Base-by-base conservation (phyloP, 2,329 filamentous ascomycete species). In the Claviceps pazoutovae region DNA sequence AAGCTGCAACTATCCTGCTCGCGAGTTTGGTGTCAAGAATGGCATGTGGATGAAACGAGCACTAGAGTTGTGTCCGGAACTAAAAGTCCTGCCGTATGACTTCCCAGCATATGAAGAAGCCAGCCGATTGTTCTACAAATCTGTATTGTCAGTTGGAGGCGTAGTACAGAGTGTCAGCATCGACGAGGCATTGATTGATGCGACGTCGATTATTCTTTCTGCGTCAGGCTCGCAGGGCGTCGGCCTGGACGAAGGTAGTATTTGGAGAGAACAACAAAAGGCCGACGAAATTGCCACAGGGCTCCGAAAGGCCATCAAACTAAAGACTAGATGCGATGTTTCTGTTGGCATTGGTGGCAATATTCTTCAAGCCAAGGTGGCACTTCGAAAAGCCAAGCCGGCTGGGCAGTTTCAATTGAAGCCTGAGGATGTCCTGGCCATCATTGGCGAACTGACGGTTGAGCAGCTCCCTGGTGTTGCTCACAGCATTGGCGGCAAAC, bases 41-140 rank as follows among this genome's bases (percentile, higher is more conserved):
- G 94, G 94, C 39, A 98, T 97, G 93, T 98, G 94, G 93, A 97
- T 98, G 91, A 94, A 91, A 64, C 76, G 78, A 37, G 93, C 93
- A 0, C 74, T 84, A 54, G 84, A 93, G 58, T 66, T 93, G 17
- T 98, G 89, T 62, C 84, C 91, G 0, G 80, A 88, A 21, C 72
- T 98, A 17, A 89, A 94, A 58, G 83, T 97, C 1, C 64, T 98
- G n/a, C 87, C 90, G 0, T 98, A 98, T 60, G 90, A 98, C 62
- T 98, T 97, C 62, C 84, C 86, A 2, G 91, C 83, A 0, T 98
- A 98, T 59, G 93, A 98, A 71, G 85, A 90, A 54, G 88, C 90
- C 1, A 98, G 93, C 61, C 78, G 80, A 52, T 75, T 80, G 2
- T 98, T 98, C 59, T 98, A 98, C 60, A 82, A 88, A 55, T 81